Percentiles rank a stretch among this genome's conserved stretches.
phyloP scores from a whole-genome alignment of 192 early-diverging fungal genomes.

The Rhizoclosmatium globosum region DNA sequence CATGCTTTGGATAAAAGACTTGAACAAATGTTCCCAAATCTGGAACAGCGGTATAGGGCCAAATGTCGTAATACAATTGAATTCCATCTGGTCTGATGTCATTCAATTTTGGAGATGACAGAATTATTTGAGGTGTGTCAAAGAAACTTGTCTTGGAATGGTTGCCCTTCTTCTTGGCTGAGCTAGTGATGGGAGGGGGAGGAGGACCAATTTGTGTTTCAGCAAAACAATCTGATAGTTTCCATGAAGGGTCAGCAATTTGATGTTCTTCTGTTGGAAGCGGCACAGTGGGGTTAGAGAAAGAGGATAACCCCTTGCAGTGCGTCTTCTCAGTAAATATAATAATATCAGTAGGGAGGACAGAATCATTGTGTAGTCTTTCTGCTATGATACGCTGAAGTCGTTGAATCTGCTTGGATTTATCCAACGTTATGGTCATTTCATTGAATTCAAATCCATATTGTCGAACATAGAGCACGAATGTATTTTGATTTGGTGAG shows the following conservation, averaged over 20 bases:
- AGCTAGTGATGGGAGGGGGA: too few species aligned
- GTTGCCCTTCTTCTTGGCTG: too few species aligned
- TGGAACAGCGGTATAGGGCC: not conserved
- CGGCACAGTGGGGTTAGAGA: not conserved
- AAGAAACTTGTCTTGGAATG: too few species aligned
- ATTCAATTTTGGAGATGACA: not conserved
- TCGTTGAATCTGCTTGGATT: not conserved
- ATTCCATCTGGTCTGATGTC: not conserved
- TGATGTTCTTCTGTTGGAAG: not conserved
- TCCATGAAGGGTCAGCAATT: not conserved
- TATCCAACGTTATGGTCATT: too few species aligned
- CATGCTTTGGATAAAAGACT: conserved; percentile 1
- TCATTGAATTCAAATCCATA: too few species aligned
- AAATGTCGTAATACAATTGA: not conserved
- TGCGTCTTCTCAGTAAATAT: not conserved
- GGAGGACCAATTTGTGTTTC: too few species aligned
- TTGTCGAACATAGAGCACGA: too few species aligned
- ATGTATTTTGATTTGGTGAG: too few species aligned
- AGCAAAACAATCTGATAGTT: too few species aligned
- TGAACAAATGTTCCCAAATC: not conserved
- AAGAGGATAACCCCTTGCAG: not conserved
- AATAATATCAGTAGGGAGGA: not conserved
- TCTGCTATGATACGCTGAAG: conserved; percentile 1
- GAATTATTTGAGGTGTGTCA: too few species aligned
- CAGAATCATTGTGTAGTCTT: not conserved